These are phyloP conservation scores for Massariosphaeria phaeospora DNA, from an alignment of 495 filamentous ascomycete genomes.

Conservation along the genomic window DNA sequence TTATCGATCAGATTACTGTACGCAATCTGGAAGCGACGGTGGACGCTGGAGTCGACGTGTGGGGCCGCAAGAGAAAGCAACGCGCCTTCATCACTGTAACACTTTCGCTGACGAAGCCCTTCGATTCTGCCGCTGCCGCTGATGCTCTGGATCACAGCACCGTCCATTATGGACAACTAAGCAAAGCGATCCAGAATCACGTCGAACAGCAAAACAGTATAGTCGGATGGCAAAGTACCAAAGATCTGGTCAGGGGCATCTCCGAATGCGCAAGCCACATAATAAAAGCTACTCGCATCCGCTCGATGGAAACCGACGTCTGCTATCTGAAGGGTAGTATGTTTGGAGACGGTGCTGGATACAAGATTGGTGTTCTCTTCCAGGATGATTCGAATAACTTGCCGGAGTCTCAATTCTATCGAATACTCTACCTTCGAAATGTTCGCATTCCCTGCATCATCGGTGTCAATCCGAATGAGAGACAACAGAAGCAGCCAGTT, in stretches of 20 bases:
- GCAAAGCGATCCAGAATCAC: slow-evolving; percentile 47
- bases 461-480: slow-evolving; percentile 58
- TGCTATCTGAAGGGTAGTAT: slow-evolving; percentile 37
- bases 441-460: slow-evolving; percentile 55
- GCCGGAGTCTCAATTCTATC: too few relatives aligned
- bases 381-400: slow-evolving; percentile 10
- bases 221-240: slow-evolving; percentile 7
- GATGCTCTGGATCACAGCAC: slow-evolving; percentile 53
- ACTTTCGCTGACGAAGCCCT: slow-evolving; percentile 45
- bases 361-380: background rate
- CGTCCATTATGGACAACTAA: slow-evolving; percentile 57
- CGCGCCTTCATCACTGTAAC: slow-evolving; percentile 51
- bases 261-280: background rate
- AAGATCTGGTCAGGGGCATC: slow-evolving; percentile 1
- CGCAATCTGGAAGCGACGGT: slow-evolving; percentile 48
- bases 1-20: slow-evolving; percentile 39
- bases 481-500: slow-evolving; percentile 54
- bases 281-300: slow-evolving; percentile 10
- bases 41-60: slow-evolving; percentile 50
- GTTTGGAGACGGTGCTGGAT: slow-evolving; percentile 35
- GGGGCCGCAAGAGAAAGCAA: slow-evolving; percentile 52
- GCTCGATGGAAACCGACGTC: slow-evolving; percentile 19
- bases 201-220: slow-evolving; percentile 28
- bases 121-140: slow-evolving; percentile 44
- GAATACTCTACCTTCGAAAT: slow-evolving; percentile 38